A percentile compares a stretch with the other conserved stretches of the same genome.
Conservation (phyloP, 1,139 yeast genomes). For the Suhomyces chickasaworum region DNA sequence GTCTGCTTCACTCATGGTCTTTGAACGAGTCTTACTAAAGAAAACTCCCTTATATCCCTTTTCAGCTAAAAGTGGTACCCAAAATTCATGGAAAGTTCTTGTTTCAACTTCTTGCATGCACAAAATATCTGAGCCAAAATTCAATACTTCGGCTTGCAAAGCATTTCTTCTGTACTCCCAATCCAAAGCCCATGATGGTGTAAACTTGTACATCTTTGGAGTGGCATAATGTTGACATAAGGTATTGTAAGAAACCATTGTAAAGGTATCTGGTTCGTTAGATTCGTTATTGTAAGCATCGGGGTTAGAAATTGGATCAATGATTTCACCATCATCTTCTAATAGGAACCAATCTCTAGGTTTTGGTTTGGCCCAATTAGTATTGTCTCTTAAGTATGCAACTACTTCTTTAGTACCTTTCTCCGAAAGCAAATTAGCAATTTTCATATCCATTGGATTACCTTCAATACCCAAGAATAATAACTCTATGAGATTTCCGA, state of each 20-base stretch:
- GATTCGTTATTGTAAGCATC: slow-evolving; percentile 34
- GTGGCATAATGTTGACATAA: slow-evolving; percentile 96
- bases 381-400: slow-evolving; percentile 76
- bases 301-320: slow-evolving; percentile 38
- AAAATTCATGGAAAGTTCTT: slow-evolving; percentile 78
- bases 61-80: slow-evolving; percentile 74
- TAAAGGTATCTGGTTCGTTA: slow-evolving; percentile 49
- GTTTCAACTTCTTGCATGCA: slow-evolving; percentile 97
- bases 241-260: slow-evolving; percentile 85
- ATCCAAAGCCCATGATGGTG: slow-evolving; percentile 95
- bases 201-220: slow-evolving; percentile 84
- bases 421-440: slow-evolving; percentile 69
- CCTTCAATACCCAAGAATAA: slow-evolving; percentile 93
- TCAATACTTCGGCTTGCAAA: slow-evolving; percentile 70
- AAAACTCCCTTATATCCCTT: slow-evolving; percentile 81
- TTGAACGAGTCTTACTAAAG: slow-evolving; percentile 87
- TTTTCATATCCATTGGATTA: slow-evolving; percentile 71
- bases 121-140: slow-evolving; percentile 69
- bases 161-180: slow-evolving; percentile 90
- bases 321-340: slow-evolving; percentile 73
- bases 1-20: slow-evolving; percentile 82
- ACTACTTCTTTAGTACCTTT: slow-evolving; percentile 87
- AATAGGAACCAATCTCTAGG: slow-evolving; percentile 83
- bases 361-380: slow-evolving; percentile 60
- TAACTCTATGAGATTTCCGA: slow-evolving; percentile 84